Conservation (phyloP, 2,329 filamentous ascomycete species). For the Claviceps maximensis region DNA sequence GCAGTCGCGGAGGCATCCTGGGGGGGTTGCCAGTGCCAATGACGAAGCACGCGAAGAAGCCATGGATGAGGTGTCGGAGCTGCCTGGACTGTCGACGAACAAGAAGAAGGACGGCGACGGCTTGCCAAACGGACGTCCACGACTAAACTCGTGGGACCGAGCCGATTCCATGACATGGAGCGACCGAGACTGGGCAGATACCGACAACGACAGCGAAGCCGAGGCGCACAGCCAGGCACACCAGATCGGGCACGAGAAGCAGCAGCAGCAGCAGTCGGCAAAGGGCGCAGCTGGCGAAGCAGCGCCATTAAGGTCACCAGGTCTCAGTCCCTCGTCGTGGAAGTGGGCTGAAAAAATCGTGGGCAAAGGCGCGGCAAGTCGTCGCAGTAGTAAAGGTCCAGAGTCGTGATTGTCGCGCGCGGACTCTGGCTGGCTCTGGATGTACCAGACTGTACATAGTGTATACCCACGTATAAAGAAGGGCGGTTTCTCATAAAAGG, state of each 20-base stretch:
- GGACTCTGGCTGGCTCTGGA: no score
- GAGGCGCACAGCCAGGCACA: constrained; percentile 11
- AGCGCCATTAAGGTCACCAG: neutral
- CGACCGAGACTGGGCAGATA: constrained; percentile 50
- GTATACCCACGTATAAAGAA: no score
- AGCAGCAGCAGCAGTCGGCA: neutral
- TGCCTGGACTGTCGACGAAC: constrained; percentile 30
- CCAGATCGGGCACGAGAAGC: constrained; percentile 2
- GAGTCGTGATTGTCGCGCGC: neutral
- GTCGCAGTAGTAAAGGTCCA: constrained; percentile 18
- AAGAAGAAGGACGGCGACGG: constrained; percentile 12
- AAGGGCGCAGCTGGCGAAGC: constrained; percentile 9
- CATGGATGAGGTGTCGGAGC: constrained; percentile 31
- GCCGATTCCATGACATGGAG: constrained; percentile 51
- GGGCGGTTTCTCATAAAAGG: no score
- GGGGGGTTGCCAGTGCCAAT: neutral
- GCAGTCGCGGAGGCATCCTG: constrained; percentile 5
- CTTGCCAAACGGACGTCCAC: constrained; percentile 8
- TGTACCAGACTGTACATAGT: no score
- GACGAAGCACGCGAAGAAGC: constrained; percentile 20
- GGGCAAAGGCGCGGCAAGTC: constrained; percentile 23
- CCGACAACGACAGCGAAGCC: constrained; percentile 29
- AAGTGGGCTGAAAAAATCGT: constrained; percentile 44
- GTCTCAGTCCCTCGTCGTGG: constrained; percentile 24
- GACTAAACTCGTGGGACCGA: constrained; percentile 12